Percentiles rank a stretch among this genome's conserved stretches.
Evolutionary conservation across 225 moss, liverwort and hornwort species (phyloP).

Genomic region (Neckera pumila): DNA sequence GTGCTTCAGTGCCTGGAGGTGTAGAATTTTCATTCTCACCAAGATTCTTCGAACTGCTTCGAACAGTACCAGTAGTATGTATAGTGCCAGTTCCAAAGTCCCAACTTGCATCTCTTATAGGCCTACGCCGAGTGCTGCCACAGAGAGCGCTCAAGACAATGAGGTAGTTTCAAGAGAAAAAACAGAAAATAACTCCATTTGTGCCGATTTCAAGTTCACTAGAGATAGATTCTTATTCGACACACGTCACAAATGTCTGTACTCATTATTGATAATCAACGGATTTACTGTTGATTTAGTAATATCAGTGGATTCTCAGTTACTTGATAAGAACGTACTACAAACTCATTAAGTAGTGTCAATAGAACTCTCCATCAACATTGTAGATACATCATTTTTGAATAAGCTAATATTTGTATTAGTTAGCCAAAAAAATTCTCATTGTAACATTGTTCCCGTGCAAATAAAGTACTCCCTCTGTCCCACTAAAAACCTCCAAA

Average conservation of each 20-base stretch:
- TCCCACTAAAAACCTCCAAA: no score
- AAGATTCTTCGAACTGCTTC: slow-evolving; percentile 55
- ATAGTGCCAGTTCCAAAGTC: slow-evolving; percentile 78
- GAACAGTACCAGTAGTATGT: slow-evolving; percentile 71
- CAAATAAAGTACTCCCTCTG: no score
- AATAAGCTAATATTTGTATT: background rate
- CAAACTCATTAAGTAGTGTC: background rate
- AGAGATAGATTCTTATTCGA: background rate
- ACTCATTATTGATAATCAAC: background rate
- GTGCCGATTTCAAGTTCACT: background rate
- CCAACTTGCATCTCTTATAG: slow-evolving; percentile 85
- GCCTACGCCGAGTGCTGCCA: slow-evolving; percentile 50
- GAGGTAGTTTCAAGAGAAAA: background rate
- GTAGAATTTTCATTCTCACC: slow-evolving; percentile 14
- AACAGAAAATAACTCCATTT: background rate
- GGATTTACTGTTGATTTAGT: background rate
- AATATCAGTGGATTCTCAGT: background rate
- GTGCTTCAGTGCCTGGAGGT: slow-evolving; percentile 36
- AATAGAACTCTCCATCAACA: background rate
- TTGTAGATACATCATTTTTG: background rate
- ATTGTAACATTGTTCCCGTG: background rate
- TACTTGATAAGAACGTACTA: background rate
- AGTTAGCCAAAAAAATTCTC: background rate
- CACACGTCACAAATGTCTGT: background rate
- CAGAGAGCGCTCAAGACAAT: background rate